Evolutionary conservation across 1,284 basidiomycete genomes (phyloP), one percentile per base, ranked within the genome.

Genomic region (Serendipita sp.): DNA sequence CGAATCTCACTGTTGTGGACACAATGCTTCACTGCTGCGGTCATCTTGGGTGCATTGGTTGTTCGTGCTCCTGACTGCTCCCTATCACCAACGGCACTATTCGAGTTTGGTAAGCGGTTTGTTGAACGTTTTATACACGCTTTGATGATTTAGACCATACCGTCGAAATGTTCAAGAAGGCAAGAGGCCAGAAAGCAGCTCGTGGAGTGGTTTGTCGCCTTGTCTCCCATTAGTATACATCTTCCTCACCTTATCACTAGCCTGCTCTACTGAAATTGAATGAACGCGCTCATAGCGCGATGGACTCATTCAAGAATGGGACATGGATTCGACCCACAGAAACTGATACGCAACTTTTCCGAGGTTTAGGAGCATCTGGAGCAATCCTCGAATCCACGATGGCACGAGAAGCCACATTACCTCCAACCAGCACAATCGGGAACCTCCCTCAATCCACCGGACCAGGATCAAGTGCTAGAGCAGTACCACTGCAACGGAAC

Each of bases 1-100:
- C 74, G 82, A 29, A 83, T 82, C 67, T 85, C 83, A 82, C 80
- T 82, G 17, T 68, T 85, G 34, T 85, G 84, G 84, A 84, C 83
- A 1, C 82, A 85, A 69, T 80, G 78, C 1, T 85, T 85, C 67
- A 83, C 81, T 26, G 78, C 82, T 15, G 73, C 82, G 64, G 53
- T 58, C 53, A 58, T 35, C 15, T 34, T 58, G 15, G 53, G 26
- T 35, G 22, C 30, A n/a, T 32, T 58, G 6, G 53, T 35, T 58
- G 32, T 34, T 8, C n/a, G 53, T n/a, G 30, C 53, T 6, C 53
- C 53, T 8, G 53, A 58, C 12, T 58, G 53, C n/a, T n/a, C 15
- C 15, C n/a, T 58, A 8, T 17, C 53, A 26, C 22, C n/a, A 26
- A 22, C 22, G 22, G 53, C 53, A n/a, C 30, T 58, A n/a, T 1